Evolutionary conservation across 352 stramenopile genomes (phyloP).

Genomic region (Phytophthora brassicae): DNA sequence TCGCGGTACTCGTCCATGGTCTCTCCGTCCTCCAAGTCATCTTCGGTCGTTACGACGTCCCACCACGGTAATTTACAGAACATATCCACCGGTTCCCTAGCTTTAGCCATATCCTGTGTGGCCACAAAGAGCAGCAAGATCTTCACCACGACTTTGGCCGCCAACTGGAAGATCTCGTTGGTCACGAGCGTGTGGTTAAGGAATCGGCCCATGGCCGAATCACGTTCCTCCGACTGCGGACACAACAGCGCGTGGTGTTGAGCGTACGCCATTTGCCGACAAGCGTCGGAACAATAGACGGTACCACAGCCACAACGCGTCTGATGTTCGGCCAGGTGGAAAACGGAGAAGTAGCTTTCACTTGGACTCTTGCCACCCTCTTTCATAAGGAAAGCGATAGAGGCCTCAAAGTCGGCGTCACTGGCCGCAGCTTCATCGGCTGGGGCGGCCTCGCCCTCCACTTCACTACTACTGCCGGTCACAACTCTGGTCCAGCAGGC

Average conservation of each 20-base stretch:
- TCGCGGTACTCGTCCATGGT: constrained; percentile 69
- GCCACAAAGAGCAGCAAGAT: constrained; percentile 64
- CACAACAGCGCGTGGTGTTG: constrained; percentile 87
- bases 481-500: constrained; percentile 60
- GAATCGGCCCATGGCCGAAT: constrained; percentile 76
- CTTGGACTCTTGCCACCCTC: constrained; percentile 62
- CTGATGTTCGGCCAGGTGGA: constrained; percentile 52
- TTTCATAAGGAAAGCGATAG: constrained; percentile 66
- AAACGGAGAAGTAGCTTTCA: constrained; percentile 76
- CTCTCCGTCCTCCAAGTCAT: constrained; percentile 58
- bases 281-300: constrained; percentile 87
- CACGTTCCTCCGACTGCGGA: constrained; percentile 32
- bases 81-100: constrained; percentile 71
- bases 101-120: constrained; percentile 53
- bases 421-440: constrained; percentile 48
- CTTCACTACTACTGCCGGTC: constrained; percentile 32
- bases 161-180: constrained; percentile 94
- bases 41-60: constrained; percentile 81
- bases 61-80: constrained; percentile 92
- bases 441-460: constrained; percentile 42
- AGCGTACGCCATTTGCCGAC: constrained; percentile 60
- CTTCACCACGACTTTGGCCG: constrained; percentile 83
- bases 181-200: constrained; percentile 82
- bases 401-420: constrained; percentile 52
- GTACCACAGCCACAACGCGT: constrained; percentile 70